Conservation (phyloP, 2,329 filamentous ascomycete species). For the Helotiales sp. region DNA sequence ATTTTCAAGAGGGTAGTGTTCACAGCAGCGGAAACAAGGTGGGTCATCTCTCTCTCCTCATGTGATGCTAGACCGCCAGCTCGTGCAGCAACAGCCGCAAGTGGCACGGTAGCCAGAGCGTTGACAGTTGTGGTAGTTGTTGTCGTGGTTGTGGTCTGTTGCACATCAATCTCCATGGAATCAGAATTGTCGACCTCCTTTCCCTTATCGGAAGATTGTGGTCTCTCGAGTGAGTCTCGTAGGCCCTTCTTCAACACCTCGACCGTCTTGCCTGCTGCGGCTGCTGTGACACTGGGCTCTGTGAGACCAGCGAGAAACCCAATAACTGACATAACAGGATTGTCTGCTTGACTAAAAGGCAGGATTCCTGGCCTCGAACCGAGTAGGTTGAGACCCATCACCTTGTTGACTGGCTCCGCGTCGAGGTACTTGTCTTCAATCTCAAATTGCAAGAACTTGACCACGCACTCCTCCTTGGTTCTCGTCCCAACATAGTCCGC, state of each 20-base stretch:
- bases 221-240: slow-evolving; percentile 75
- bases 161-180: slow-evolving; percentile 68
- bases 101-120: slow-evolving; percentile 74
- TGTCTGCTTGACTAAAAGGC: slow-evolving; percentile 91
- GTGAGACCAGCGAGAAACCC: slow-evolving; percentile 91
- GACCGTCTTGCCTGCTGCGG: slow-evolving; percentile 85
- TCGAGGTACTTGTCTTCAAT: slow-evolving; percentile 98
- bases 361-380: slow-evolving; percentile 78
- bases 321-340: slow-evolving; percentile 95
- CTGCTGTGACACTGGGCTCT: slow-evolving; percentile 87
- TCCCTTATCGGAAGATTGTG: slow-evolving; percentile 58
- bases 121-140: slow-evolving; percentile 53
- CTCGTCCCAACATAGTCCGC: slow-evolving; percentile 90
- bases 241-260: slow-evolving; percentile 83
- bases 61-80: slow-evolving; percentile 89
- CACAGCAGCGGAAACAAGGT: slow-evolving; percentile 87
- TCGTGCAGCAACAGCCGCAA: slow-evolving; percentile 85
- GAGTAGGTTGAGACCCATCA: slow-evolving; percentile 66
- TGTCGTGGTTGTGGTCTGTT: slow-evolving; percentile 55
- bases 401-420: slow-evolving; percentile 64
- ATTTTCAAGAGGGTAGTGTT: slow-evolving; percentile 96
- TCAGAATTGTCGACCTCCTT: slow-evolving; percentile 59
- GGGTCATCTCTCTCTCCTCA: slow-evolving; percentile 95
- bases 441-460: slow-evolving; percentile 94
- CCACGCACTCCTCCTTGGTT: slow-evolving; percentile 92